These are phyloP conservation scores for Senecio squalidus DNA, from an alignment of 140 eudicot species.

Conservation along the genomic window DNA sequence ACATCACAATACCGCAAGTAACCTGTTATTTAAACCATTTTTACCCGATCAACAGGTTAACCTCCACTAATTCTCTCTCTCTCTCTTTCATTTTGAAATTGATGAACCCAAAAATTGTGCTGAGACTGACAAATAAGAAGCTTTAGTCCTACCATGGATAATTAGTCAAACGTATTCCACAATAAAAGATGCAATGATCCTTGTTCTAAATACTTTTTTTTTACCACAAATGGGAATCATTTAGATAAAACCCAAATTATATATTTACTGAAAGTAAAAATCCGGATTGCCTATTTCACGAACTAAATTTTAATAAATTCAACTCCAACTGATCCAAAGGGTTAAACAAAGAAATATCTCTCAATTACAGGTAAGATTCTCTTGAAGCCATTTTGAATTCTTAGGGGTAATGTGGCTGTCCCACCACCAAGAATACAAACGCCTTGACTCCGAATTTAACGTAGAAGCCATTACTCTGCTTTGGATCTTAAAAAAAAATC, in stretches of 20 bases:
- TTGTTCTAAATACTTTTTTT: not conserved
- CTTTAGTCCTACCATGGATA: no score
- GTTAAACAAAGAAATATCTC: not conserved
- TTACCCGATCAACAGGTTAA: no score
- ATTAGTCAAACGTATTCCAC: no score
- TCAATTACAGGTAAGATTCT: constrained; percentile 71
- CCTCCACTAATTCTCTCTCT: no score
- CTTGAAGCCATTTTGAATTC: constrained; percentile 92
- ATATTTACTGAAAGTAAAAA: not conserved
- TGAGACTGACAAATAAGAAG: no score
- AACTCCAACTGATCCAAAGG: not conserved
- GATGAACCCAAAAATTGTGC: no score
- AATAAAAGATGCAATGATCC: not conserved
- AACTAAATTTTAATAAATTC: not conserved
- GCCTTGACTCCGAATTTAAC: constrained; percentile 42
- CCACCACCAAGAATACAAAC: constrained; percentile 99
- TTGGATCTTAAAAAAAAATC: constrained; percentile 40
- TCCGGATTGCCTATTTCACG: not conserved
- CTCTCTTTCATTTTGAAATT: no score
- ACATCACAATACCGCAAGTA: no score
- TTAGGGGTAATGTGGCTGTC: constrained; percentile 93
- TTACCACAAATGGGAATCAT: not conserved
- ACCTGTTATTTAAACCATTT: no score
- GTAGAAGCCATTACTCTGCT: constrained; percentile 60
- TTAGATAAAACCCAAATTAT: not conserved